Base-by-base conservation (phyloP, 768 basidiomycete species). In the Lyophyllum atratum region DNA sequence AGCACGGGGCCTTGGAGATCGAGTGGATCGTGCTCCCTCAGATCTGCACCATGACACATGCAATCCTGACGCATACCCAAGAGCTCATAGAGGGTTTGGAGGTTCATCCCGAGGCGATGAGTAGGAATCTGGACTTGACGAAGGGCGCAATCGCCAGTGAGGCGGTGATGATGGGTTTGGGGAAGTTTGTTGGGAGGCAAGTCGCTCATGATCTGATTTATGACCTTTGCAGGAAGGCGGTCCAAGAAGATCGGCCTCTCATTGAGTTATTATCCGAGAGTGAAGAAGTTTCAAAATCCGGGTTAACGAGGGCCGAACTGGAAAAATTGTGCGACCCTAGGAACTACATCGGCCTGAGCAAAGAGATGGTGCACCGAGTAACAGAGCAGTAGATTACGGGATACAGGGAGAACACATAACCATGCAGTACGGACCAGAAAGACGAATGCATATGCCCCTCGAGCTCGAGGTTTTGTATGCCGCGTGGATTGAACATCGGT, bases 1-100 rank as follows among this genome's bases (percentile, higher is more conserved):
- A 75, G 77, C 42, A 79, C 78, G 2, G 80, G 80, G 22, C 76
- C 78, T 24, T 80, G 78, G 75, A 80, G 61, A 76, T 80, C n/a
- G 79, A 80, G 56, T 80, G 78, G 79, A 76, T 80, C 7, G 74
- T 71, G 19, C 55, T 80, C 7, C 78, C 78, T 1, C 77, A 80
- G 61, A 76, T 77, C 44, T 75, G 68, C 56, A 79, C 73, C 25
- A 61, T 80, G 60, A 76, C 76, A 0, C 74, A 76, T 40, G 74
- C 78, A 6, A 68, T 72, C 0, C 55, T 80, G 48, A 62, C 60
- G 49, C 76, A 79, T 43, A 78, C 76, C 0, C 60, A 58, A 25
- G 67, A 68, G 8, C 57, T 80, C 6, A 55, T 78, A 11, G 62
- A 62, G 24, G 78, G 78, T 2, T 54, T 80, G 52, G 74, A 80